Base-by-base conservation (phyloP, 441 rosid species). In the Mallotus japonicus region DNA sequence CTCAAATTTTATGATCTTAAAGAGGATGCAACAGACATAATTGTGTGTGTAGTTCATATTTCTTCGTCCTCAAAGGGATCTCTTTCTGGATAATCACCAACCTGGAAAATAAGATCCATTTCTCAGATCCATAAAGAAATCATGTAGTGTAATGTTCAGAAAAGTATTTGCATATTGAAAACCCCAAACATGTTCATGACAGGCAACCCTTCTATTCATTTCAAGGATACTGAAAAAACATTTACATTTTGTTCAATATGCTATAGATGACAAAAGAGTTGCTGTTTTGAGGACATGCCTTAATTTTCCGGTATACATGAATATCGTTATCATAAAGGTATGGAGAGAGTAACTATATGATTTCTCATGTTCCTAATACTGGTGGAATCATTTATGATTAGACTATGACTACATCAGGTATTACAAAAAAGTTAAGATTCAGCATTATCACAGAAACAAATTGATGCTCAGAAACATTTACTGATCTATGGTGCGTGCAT, bases 11-110 rank as follows among this genome's bases (percentile, higher is more conserved):
- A 50, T 12, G 15, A 13, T 50, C 0, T 0, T 50, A 12, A 11
- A 50, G 54, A 50, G 54, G 32, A 37, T 34, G 15, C 24, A 40
- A 14, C 3, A 10, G 24, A 5, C 17, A 50, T 1, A 3, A 44
- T 47, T 46, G 22, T 2, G 16, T 51, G 47, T 58, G 4, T 17
- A 3, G 17, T 16, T 77, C 69, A 77, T 56, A 77, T 77, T 75
- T 81, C 83, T 57, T 77, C 83, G 2, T 81, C 83, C 32, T 81
- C 83, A 1, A 81, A 81, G 17, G 77, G 83, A 69, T 77, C 83
- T 63, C 81, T 81, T 69, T 81, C 83, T 63, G 83, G 81, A 75
- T 71, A 77, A 51, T 81, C 78, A 71, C 83, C 83, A 58, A 81
- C 78, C 83, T 80, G 80, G 47, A 71, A 71, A 65, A 50, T 37